Percentiles rank a stretch among this genome's conserved stretches.
Conservation (phyloP, 768 basidiomycete genomes). For the Strobilomyces dryophilus region DNA sequence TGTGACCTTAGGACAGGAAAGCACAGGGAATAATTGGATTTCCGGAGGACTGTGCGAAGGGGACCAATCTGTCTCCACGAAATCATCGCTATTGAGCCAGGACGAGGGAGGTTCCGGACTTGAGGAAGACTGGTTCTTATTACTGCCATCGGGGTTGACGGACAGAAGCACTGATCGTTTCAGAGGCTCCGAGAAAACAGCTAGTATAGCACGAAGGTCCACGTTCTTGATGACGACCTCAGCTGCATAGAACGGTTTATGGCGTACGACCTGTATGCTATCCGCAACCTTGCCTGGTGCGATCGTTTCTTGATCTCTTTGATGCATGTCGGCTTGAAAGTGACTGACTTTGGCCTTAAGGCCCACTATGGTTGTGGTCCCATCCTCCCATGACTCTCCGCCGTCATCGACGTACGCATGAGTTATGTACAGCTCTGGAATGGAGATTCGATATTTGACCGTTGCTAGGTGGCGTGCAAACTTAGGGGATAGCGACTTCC, state of each 20-base stretch:
- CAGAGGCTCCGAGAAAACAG: constrained; percentile 68
- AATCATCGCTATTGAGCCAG: constrained; percentile 84
- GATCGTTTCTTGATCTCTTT: constrained; percentile 77
- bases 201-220: constrained; percentile 74
- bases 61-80: constrained; percentile 71
- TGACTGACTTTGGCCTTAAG: constrained; percentile 79
- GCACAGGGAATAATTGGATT: constrained; percentile 67
- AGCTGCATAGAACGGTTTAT: constrained; percentile 85
- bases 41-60: constrained; percentile 46
- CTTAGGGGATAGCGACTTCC: constrained; percentile 73
- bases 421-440: constrained; percentile 77
- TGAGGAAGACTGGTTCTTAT: constrained; percentile 29
- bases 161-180: constrained; percentile 55
- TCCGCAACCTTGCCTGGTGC: constrained; percentile 54
- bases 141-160: constrained; percentile 41
- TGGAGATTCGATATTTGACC: constrained; percentile 80
- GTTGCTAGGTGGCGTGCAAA: constrained; percentile 87
- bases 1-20: constrained; percentile 77
- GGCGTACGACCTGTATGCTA: constrained; percentile 56
- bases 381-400: constrained; percentile 74
- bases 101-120: constrained; percentile 37
- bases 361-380: constrained; percentile 76
- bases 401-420: constrained; percentile 85
- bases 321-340: constrained; percentile 89
- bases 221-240: constrained; percentile 77